Conservation (phyloP, 495 filamentous ascomycete genomes). For the Elasticomyces elasticus region DNA sequence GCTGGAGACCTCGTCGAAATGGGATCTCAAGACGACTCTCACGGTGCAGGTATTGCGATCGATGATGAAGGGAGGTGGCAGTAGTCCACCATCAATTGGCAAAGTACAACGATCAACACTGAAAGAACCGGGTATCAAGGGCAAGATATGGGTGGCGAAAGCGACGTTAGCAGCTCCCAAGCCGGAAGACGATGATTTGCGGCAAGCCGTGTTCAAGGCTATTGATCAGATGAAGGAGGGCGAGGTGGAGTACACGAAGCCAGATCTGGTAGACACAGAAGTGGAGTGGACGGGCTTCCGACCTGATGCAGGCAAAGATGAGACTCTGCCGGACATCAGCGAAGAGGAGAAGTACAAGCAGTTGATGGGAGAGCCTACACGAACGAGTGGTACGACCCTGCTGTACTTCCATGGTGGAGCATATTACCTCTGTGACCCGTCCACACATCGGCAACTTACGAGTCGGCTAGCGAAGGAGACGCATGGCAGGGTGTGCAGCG, state of each 20-base stretch:
- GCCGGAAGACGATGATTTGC: conserved; percentile 41
- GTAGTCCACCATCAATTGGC: conserved; percentile 40
- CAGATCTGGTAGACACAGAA: conserved; percentile 50
- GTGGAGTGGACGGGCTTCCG: conserved; percentile 66
- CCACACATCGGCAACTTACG: conserved; percentile 43
- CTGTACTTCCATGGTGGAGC: conserved; percentile 87
- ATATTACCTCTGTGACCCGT: conserved; percentile 72
- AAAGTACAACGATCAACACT: conserved; percentile 53
- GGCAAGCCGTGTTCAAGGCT: conserved; percentile 48
- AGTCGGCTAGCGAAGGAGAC: conserved; percentile 42
- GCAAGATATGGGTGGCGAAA: conserved; percentile 69
- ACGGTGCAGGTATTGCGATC: conserved; percentile 60
- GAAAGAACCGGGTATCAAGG: conserved; percentile 60
- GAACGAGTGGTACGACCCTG: conserved; percentile 52
- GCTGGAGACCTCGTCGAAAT: conserved; percentile 59
- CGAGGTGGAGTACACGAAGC: conserved; percentile 38
- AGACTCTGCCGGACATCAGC: conserved; percentile 46
- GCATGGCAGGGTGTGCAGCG: conserved; percentile 55
- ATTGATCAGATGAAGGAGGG: conserved; percentile 52
- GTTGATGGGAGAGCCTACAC: conserved; percentile 56
- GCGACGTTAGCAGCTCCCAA: conserved; percentile 49
- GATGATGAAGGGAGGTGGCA: conserved; percentile 38
- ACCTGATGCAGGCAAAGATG: conserved; percentile 43
- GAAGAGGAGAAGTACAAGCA: conserved; percentile 63
- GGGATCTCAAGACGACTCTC: conserved; percentile 69